Conservation (phyloP, 257 asterid species). For the Anisodus tanguticus region DNA sequence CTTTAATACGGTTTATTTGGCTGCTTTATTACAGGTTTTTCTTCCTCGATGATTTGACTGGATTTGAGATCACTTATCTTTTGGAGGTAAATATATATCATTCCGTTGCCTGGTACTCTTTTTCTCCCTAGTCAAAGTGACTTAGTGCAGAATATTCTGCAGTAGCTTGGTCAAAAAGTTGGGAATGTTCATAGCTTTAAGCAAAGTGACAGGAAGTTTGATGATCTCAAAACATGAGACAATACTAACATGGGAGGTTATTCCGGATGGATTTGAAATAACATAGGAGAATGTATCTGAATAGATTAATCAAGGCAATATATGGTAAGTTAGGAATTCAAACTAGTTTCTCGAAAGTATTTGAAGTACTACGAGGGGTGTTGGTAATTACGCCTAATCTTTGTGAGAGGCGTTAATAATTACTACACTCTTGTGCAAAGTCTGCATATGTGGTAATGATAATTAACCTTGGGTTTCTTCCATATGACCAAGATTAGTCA, state of each 20-base stretch:
- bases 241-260: not conserved
- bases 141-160: not conserved
- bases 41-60: slow-evolving; percentile 95
- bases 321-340: slow-evolving; percentile 13
- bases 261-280: not conserved
- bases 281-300: not conserved
- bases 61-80: slow-evolving; percentile 88
- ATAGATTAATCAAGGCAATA: not conserved
- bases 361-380: not conserved
- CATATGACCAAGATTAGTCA: not conserved
- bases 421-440: not conserved
- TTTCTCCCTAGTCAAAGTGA: not conserved
- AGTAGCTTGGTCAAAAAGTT: not conserved
- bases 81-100: slow-evolving; percentile 64
- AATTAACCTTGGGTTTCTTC: not conserved
- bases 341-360: not conserved
- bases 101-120: not conserved
- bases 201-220: not conserved
- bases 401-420: not conserved
- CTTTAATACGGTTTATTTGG: slow-evolving; percentile 8
- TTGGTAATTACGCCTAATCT: not conserved
- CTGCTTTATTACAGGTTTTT: slow-evolving; percentile 61
- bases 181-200: not conserved
- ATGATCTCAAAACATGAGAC: not conserved
- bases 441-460: not conserved